phyloP scores from a whole-genome alignment of 495 filamentous ascomycete species.

The Tuber umbilicatum region DNA sequence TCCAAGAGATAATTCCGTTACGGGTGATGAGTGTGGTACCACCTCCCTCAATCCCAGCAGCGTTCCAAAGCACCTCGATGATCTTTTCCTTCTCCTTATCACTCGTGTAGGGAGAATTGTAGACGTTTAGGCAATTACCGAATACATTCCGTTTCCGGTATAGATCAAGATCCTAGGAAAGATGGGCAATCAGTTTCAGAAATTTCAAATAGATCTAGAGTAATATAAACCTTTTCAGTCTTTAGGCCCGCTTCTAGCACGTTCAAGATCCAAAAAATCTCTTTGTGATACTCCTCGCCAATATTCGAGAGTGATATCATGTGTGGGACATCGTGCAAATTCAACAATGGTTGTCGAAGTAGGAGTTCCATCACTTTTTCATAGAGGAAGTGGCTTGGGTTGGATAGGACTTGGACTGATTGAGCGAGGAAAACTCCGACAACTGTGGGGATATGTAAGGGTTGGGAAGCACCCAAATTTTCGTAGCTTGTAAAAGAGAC shows the following conservation, averaged over 20 bases:
- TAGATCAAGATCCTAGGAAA: constrained; percentile 63
- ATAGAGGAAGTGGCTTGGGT: constrained; percentile 79
- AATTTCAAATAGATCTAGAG: neutral
- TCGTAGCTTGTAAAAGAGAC: constrained; percentile 49
- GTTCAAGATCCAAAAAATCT: constrained; percentile 75
- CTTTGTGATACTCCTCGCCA: constrained; percentile 67
- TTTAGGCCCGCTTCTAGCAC: constrained; percentile 64
- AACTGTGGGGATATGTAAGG: constrained; percentile 58
- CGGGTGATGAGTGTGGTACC: constrained; percentile 81
- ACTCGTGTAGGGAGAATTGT: constrained; percentile 58
- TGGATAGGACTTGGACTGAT: constrained; percentile 59
- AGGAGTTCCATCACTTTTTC: constrained; percentile 81
- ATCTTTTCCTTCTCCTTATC: constrained; percentile 59
- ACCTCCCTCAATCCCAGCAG: constrained; percentile 65
- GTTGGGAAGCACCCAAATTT: constrained; percentile 43
- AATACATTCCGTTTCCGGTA: constrained; percentile 74
- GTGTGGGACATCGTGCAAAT: constrained; percentile 65
- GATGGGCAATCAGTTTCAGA: neutral
- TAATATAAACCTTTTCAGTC: constrained; percentile 48
- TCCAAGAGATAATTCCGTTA: constrained; percentile 74
- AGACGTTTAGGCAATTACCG: constrained; percentile 67
- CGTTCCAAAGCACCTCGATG: constrained; percentile 64
- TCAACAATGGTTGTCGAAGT: constrained; percentile 66
- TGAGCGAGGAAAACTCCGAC: constrained; percentile 66
- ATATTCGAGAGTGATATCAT: constrained; percentile 61